These are phyloP conservation scores for Ambrosia trifida DNA, from an alignment of 129 eudicot genomes.

Conservation along the genomic window DNA sequence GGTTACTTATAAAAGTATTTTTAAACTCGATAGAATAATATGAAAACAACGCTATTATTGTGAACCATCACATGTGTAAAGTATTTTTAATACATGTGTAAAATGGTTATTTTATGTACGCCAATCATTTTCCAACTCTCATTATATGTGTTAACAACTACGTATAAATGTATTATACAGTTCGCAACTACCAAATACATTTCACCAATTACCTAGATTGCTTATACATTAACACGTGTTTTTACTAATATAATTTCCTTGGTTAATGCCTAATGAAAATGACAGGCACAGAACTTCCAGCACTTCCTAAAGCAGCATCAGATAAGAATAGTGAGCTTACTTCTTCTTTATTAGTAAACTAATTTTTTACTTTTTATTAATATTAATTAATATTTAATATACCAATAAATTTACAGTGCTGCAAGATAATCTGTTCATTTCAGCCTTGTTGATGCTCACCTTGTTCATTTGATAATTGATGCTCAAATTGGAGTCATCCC, in stretches of 20 bases:
- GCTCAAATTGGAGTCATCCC: not conserved
- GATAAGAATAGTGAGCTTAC: conserved; percentile 41
- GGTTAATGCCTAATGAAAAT: conserved; percentile 14
- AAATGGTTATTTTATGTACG: too few relatives aligned
- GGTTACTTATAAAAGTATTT: not conserved
- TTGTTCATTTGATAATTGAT: conserved; percentile 38
- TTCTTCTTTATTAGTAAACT: not conserved
- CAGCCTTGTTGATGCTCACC: conserved; percentile 31
- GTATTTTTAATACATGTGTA: too few relatives aligned
- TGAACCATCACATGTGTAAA: not conserved
- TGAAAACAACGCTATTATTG: not conserved
- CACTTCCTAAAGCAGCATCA: conserved; percentile 54
- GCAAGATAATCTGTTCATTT: conserved; percentile 19
- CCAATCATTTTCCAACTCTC: too few relatives aligned
- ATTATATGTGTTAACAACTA: too few relatives aligned
- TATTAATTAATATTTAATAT: conserved; percentile 9
- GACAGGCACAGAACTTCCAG: conserved; percentile 41
- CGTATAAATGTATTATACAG: too few relatives aligned
- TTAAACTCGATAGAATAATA: not conserved
- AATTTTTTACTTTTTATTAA: not conserved
- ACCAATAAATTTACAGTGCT: conserved; percentile 7
- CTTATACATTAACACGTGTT: too few relatives aligned
- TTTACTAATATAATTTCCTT: conserved; percentile 15
- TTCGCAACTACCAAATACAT: too few relatives aligned
- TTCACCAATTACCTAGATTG: too few relatives aligned